Evolutionary conservation across 805 yeast genomes (phyloP), one percentile per base, ranked within the genome.

Genomic region (Metschnikowia hibisci): DNA sequence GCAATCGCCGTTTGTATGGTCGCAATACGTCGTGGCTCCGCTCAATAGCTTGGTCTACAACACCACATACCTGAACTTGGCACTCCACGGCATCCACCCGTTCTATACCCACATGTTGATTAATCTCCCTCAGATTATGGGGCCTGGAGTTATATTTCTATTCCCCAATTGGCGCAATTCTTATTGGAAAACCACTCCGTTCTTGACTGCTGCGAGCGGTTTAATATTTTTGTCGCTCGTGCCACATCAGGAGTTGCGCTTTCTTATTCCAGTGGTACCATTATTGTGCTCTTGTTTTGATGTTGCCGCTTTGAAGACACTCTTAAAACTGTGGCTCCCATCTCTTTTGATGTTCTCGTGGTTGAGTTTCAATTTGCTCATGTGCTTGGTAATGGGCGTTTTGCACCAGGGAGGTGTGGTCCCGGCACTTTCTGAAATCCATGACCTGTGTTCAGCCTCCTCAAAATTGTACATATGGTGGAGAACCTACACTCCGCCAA

Each of bases 211-310:
- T 0, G 43, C 77, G 2, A 80, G 96, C 4, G 95, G 89, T 0
- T 22, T 87, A 1, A 4, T 69, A 0, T 42, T 78, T 3, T 67
- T 93, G 22, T 87, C 97, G 0, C 2, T 79, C 0, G 73, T 88
- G 16, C 95, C 95, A 12, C 99, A 93, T 61, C 99, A 93, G 61
- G 99, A 93, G 58, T 70, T 88, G n/a, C 69, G 99, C 41, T 93
- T 93, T 58, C 63, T 95, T 34, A 58, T 81, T 0, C 98, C 99
- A 0, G 57, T 84, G 15, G 67, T 85, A 1, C 97, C 99, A 0
- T 64, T 90, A 9, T 57, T 80, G 7, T 76, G 82, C 46, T 71
- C 81, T 12, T 77, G 86, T 44, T 67, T 80, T 42, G 79, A 74
- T 48, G 64, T 80, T 45, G 67, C 67, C 26, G 58, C 42, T 26